Conservation (phyloP, 2,329 filamentous ascomycete species). For the Pleoardoris graminearum region DNA sequence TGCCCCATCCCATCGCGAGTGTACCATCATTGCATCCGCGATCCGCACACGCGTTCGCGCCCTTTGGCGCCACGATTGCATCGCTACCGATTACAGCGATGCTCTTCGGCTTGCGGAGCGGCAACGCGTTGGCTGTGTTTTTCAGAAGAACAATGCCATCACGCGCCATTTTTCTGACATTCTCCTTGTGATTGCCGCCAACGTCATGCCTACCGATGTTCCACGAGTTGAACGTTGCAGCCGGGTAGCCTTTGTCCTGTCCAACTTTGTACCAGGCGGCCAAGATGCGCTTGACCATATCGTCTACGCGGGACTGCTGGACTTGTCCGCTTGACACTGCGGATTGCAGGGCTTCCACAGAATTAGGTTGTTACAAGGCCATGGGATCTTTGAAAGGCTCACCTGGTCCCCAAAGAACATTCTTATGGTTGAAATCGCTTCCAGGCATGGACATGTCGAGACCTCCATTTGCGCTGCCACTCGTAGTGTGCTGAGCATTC, state of each 20-base stretch:
- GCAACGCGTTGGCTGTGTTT: conserved; percentile 72
- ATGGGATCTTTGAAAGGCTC: not conserved
- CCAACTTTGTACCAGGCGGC: conserved; percentile 55
- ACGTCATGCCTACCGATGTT: conserved; percentile 46
- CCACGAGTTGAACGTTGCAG: conserved; percentile 53
- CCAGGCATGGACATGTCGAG: conserved; percentile 64
- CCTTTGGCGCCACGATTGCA: conserved; percentile 71
- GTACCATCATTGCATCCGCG: conserved; percentile 65
- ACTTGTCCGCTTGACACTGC: conserved; percentile 57
- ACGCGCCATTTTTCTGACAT: conserved; percentile 49
- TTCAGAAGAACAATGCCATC: conserved; percentile 56
- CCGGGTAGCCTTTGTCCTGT: conserved; percentile 51
- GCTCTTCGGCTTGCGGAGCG: conserved; percentile 70
- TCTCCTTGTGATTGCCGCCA: conserved; percentile 45
- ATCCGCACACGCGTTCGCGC: conserved; percentile 78
- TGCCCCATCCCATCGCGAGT: conserved; percentile 71
- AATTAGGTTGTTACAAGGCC: not conserved
- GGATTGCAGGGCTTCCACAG: conserved; percentile 49
- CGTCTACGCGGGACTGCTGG: conserved; percentile 45
- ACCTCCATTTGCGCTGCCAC: conserved; percentile 50
- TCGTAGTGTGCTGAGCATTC: conserved; percentile 52
- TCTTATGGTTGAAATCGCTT: conserved; percentile 44
- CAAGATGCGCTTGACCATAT: conserved; percentile 51
- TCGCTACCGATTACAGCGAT: conserved; percentile 71
- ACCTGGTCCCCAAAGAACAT: conserved; percentile 59